phyloP scores from a whole-genome alignment of 495 filamentous ascomycete genomes.

The Podospora pseudocomata region DNA sequence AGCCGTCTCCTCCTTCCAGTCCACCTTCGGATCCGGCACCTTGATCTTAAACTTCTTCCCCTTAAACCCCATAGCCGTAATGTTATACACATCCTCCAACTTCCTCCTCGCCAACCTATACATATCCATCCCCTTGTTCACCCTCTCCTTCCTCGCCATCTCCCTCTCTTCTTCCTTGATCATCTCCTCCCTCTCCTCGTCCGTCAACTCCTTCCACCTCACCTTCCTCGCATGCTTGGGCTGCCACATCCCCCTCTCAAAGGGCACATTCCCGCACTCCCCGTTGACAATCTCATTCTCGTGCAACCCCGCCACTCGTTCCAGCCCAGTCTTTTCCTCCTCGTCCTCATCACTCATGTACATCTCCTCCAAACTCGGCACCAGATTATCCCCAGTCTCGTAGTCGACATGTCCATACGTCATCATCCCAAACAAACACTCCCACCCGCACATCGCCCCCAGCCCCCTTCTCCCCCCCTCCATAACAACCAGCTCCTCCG shows the following conservation, averaged over 20 bases:
- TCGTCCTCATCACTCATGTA: slow-evolving; percentile 44
- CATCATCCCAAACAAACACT: slow-evolving; percentile 43
- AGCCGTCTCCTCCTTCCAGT: not conserved
- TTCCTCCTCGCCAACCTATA: not conserved
- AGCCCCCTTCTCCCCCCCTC: slow-evolving; percentile 50
- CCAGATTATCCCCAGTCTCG: slow-evolving; percentile 36
- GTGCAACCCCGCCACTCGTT: not conserved
- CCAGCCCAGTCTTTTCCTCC: slow-evolving; percentile 8
- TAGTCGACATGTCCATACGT: slow-evolving; percentile 54
- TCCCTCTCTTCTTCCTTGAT: slow-evolving; percentile 26
- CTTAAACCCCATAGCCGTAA: not conserved
- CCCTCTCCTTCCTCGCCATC: slow-evolving; percentile 12
- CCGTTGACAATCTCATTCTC: slow-evolving; percentile 17
- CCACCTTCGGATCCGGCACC: not conserved
- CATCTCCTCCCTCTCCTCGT: slow-evolving; percentile 27
- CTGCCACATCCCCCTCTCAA: slow-evolving; percentile 31
- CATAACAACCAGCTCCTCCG: slow-evolving; percentile 54
- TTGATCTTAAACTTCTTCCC: not conserved
- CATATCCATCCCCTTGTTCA: not conserved
- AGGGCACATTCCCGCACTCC: slow-evolving; percentile 34
- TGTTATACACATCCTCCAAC: not conserved
- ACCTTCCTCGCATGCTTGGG: slow-evolving; percentile 36
- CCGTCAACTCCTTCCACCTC: slow-evolving; percentile 29
- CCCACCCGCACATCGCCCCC: slow-evolving; percentile 35
- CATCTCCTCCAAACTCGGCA: slow-evolving; percentile 40